Evolutionary conservation across 2,329 filamentous ascomycete species (phyloP).

Genomic region (Graphiopsis chlorocephala): DNA sequence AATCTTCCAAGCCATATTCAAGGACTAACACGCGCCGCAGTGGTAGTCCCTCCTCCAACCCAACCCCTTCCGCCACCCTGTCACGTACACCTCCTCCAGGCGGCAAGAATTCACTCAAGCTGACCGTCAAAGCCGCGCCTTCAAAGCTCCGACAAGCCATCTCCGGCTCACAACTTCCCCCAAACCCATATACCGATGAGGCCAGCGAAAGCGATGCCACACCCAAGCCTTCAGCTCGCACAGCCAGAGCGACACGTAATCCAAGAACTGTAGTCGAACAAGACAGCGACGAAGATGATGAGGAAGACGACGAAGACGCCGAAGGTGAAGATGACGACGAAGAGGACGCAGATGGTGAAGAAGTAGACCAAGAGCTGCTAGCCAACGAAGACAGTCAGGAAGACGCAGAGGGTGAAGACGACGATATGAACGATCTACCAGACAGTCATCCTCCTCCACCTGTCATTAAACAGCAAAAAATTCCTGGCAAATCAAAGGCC

Average conservation of each 20-base stretch:
- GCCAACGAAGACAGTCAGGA: constrained; percentile 34
- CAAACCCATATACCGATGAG: constrained; percentile 32
- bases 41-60: constrained; percentile 20
- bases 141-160: constrained; percentile 50
- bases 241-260: constrained; percentile 34
- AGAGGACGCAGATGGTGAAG: constrained; percentile 32
- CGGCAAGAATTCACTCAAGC: constrained; percentile 45
- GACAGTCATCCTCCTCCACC: constrained; percentile 34
- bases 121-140: constrained; percentile 51
- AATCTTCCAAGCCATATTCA: constrained; percentile 26
- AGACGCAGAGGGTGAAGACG: constrained; percentile 37
- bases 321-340: constrained; percentile 38
- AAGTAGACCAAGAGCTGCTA: constrained; percentile 21
- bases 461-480: constrained; percentile 29
- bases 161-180: constrained; percentile 34
- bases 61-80: constrained; percentile 29
- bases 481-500: constrained; percentile 25
- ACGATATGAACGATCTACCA: constrained; percentile 35
- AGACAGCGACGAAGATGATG: constrained; percentile 31
- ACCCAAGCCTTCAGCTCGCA: constrained; percentile 25
- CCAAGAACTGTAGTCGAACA: constrained; percentile 35
- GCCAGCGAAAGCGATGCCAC: constrained; percentile 35
- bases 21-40: constrained; percentile 27
- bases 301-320: constrained; percentile 38
- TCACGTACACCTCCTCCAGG: constrained; percentile 39